Conservation (phyloP, 2,329 filamentous ascomycete species). For the Talaromyces sp. region DNA sequence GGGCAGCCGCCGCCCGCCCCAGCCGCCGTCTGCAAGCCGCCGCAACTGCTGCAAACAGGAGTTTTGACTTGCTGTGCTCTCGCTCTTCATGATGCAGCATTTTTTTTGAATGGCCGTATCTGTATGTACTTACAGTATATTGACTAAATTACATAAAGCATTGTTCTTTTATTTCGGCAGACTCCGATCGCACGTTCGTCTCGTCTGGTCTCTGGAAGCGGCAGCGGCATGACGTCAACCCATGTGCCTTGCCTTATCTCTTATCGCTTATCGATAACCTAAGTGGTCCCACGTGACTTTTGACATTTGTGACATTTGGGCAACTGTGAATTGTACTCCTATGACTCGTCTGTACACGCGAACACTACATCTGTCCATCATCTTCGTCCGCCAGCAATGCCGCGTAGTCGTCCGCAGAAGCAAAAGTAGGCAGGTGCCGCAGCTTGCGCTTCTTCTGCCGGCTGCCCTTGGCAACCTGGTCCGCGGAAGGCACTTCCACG, state of each 20-base stretch:
- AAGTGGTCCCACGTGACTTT: background rate
- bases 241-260: background rate
- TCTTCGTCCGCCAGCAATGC: slow-evolving; percentile 71
- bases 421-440: slow-evolving; percentile 86
- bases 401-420: slow-evolving; percentile 89
- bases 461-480: slow-evolving; percentile 34
- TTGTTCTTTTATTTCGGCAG: background rate
- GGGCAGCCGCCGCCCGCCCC: background rate
- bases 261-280: background rate
- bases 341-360: background rate
- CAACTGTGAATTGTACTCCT: background rate
- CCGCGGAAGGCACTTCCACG: slow-evolving; percentile 30
- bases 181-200: background rate
- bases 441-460: slow-evolving; percentile 70
- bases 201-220: background rate
- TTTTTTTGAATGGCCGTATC: no score
- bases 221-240: background rate
- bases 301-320: background rate
- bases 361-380: slow-evolving; percentile 33
- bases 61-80: background rate
- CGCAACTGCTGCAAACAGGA: background rate
- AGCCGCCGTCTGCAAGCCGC: background rate
- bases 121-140: background rate
- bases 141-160: background rate
- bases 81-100: background rate